phyloP scores from a whole-genome alignment of 768 basidiomycete species.

The Hysterangium stoloniferum region DNA sequence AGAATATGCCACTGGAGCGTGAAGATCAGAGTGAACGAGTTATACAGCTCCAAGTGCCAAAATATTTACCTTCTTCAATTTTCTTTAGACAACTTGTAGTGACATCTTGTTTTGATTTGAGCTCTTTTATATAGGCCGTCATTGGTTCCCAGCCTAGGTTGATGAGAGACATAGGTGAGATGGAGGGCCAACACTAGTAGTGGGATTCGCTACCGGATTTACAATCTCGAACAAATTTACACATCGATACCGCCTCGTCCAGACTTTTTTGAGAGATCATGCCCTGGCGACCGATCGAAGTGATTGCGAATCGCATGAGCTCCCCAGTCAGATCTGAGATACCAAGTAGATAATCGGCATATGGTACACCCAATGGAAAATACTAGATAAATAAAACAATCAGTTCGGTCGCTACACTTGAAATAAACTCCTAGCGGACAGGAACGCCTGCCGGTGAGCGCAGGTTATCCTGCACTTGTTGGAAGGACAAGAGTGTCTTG shows the following conservation, averaged over 20 bases:
- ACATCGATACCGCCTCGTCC: conserved; percentile 52
- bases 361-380: conserved; percentile 53
- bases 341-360: conserved; percentile 86
- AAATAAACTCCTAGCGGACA: conserved; percentile 36
- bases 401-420: background rate
- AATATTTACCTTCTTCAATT: conserved; percentile 77
- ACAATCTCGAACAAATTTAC: conserved; percentile 65
- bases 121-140: conserved; percentile 58
- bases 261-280: conserved; percentile 32
- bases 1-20: conserved; percentile 59
- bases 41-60: too few relatives aligned
- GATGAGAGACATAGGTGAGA: background rate
- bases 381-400: conserved; percentile 38
- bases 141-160: conserved; percentile 72
- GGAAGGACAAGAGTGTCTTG: conserved; percentile 56
- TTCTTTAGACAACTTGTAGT: conserved; percentile 86
- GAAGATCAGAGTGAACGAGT: background rate
- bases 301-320: conserved; percentile 92
- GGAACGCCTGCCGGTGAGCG: conserved; percentile 51
- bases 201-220: conserved; percentile 46
- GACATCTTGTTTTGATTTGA: conserved; percentile 83
- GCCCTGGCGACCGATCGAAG: conserved; percentile 61
- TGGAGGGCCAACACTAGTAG: background rate
- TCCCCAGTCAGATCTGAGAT: conserved; percentile 94
- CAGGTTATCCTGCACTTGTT: conserved; percentile 58